Evolutionary conservation across 176 grass and related monocot genomes (phyloP), one percentile per base, ranked within the genome.

Genomic region (Coix lacrymajobi): DNA sequence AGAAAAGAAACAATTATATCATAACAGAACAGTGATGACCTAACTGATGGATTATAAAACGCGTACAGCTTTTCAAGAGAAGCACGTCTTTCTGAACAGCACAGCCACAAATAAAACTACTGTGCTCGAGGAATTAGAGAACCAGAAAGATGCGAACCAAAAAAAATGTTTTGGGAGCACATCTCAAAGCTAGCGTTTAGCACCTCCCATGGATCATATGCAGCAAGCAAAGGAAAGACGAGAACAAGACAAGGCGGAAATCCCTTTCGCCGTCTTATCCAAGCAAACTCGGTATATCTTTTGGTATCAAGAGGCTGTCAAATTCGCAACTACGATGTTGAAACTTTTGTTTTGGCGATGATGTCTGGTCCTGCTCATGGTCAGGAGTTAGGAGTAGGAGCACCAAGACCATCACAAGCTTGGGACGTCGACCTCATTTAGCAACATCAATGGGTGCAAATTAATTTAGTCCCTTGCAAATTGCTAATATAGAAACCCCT

Each of bases 391-490:
- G 78, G 69, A 63, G 72, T 77, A 85, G 58, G 75, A 84, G 69
- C 76, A 31, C 69, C 82, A 66, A 60, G 70, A 81, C 78, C 26
- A 70, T 37, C 64, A 75, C 14, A 2, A 33, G 71, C 56, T 86
- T 36, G 66, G 78, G 79, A 90, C 72, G 81, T 72, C 78, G 67
- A 83, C 83, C 88, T 86, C 62, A 46, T 79, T 82, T n/a, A 73
- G 73, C 84, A 83, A 72, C 79, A 86, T 68, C 79, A 86, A 77
- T 16, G 9, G 62, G 16, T 46, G 30, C 45, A 67, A 83, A 86
- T 73, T 86, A 81, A 66, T 81, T 88, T 84, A 81, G 45, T 81
- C 61, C 76, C 57, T 77, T 66, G 69, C 64, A 67, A 88, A 73
- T 69, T 82, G 41, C 84, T 80, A 71, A 64, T 62, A 73, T 51